Base-by-base conservation (phyloP, 495 filamentous ascomycete species). In the Podospora anserina region DNA sequence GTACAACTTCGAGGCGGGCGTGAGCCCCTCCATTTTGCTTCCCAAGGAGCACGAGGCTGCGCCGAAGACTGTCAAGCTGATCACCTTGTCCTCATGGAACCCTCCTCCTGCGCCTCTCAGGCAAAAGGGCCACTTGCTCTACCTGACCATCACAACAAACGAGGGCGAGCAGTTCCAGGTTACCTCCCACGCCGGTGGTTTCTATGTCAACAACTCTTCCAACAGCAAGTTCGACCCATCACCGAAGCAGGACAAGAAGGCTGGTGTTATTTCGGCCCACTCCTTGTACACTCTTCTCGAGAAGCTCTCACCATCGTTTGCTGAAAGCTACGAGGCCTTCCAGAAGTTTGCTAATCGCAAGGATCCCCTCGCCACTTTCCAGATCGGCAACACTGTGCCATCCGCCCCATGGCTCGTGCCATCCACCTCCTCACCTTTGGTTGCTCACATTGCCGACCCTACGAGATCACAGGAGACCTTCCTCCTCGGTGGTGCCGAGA, bases 131-230 rank as follows among this genome's bases (percentile, higher is more conserved):
- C 96, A 99, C 77, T 82, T 99, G 32, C 86, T 99, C 54, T 99
- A 99, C 80, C 84, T 99, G 20, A 86, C 91, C 66, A 82, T 96
- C 39, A 90, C 89, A 19, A 97, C 93, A 49, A 92, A 90, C 73
- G 96, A 99, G 79, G 92, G 92, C 67, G 94, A 98, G 78, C 90
- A 93, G 75, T 88, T 90, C 79, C 92, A 97, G 76, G 91, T 99
- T 70, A 98, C 96, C 7, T 88, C 92, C 6, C 91, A 97, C 74
- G 90, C 96, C 60, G 91, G 92, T 11, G 96, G 96, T 4, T 99
- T 99, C 82, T 98, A 89, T 79, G 92, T 97, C 70, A 98, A 97
- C 86, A 95, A 91, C 76, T 96, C 89, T 49, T 91, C 91, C 59
- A 95, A 91, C 78, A 85, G 79, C 83, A 94, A 92, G 82, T 99